phyloP scores from a whole-genome alignment of 208 protist species.

The Leptomonas pyrrhocoris region DNA sequence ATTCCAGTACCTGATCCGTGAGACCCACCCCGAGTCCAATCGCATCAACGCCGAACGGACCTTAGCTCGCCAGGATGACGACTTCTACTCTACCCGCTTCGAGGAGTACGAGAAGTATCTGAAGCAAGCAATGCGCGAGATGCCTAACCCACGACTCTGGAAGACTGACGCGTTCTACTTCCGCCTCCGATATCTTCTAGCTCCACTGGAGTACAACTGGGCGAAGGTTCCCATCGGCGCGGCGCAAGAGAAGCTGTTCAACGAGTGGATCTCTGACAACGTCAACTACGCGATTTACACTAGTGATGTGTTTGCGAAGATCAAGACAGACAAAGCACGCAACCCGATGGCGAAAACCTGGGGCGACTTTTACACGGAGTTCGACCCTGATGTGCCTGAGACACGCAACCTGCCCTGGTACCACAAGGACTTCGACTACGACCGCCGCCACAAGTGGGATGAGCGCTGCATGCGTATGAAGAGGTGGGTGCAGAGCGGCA shows the following conservation, averaged over 20 bases:
- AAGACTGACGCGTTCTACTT: constrained; percentile 93
- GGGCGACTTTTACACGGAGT: constrained; percentile 86
- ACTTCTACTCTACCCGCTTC: constrained; percentile 91
- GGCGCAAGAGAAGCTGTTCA: constrained; percentile 78
- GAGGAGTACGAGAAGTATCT: constrained; percentile 88
- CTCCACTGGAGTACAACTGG: constrained; percentile 91
- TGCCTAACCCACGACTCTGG: constrained; percentile 90
- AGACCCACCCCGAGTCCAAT: constrained; percentile 87
- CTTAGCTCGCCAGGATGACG: constrained; percentile 85
- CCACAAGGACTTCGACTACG: constrained; percentile 89
- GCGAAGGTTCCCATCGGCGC: constrained; percentile 81
- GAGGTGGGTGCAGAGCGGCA: constrained; percentile 89
- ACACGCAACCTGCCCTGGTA: constrained; percentile 89
- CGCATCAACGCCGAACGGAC: constrained; percentile 86
- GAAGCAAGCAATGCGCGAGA: constrained; percentile 90
- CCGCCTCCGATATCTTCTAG: constrained; percentile 81
- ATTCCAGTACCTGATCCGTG: constrained; percentile 89
- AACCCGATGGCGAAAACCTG: constrained; percentile 89
- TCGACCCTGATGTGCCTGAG: constrained; percentile 85
- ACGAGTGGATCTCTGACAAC: constrained; percentile 88
- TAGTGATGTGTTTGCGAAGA: constrained; percentile 54
- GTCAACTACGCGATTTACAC: constrained; percentile 83
- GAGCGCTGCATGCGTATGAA: constrained; percentile 94
- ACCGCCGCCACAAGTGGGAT: constrained; percentile 90
- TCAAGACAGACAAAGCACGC: constrained; percentile 75